A percentile compares a stretch with the other conserved stretches of the same genome.
phyloP scores from a whole-genome alignment of 2,329 filamentous ascomycete genomes.

The Fusarium sororula region DNA sequence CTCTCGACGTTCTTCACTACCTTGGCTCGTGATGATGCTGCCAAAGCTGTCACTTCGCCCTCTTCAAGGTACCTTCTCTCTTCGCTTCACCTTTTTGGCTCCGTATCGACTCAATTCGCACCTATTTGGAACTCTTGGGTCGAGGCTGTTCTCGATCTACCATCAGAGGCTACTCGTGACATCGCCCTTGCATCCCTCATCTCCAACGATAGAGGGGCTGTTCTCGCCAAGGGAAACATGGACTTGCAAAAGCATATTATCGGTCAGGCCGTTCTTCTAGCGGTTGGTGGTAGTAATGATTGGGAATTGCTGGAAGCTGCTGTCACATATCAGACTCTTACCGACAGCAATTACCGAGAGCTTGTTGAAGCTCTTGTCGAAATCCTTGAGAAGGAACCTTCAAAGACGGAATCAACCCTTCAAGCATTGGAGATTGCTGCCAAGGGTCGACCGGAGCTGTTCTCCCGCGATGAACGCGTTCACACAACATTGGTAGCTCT shows the following conservation, averaged over 20 bases:
- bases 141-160: constrained; percentile 50
- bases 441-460: constrained; percentile 54
- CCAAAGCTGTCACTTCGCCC: constrained; percentile 70
- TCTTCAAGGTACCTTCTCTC: constrained; percentile 74
- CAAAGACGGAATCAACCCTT: constrained; percentile 47
- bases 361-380: constrained; percentile 49
- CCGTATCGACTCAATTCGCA: constrained; percentile 51
- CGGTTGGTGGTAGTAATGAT: constrained; percentile 44
- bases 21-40: constrained; percentile 65
- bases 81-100: constrained; percentile 66
- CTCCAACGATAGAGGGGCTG: constrained; percentile 52
- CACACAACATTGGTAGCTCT: constrained; percentile 62
- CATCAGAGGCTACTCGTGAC: constrained; percentile 34
- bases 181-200: constrained; percentile 57
- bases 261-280: constrained; percentile 51
- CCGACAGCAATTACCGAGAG: constrained; percentile 45
- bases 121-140: constrained; percentile 58
- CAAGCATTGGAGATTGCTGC: constrained; percentile 60
- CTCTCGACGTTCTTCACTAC: constrained; percentile 56
- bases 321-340: constrained; percentile 54
- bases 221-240: constrained; percentile 50
- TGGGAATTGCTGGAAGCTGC: constrained; percentile 61
- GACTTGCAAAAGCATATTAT: constrained; percentile 60
- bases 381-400: constrained; percentile 45
- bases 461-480: constrained; percentile 55